phyloP scores from a whole-genome alignment of 768 basidiomycete species.

The Aureoboletus auriporus region DNA sequence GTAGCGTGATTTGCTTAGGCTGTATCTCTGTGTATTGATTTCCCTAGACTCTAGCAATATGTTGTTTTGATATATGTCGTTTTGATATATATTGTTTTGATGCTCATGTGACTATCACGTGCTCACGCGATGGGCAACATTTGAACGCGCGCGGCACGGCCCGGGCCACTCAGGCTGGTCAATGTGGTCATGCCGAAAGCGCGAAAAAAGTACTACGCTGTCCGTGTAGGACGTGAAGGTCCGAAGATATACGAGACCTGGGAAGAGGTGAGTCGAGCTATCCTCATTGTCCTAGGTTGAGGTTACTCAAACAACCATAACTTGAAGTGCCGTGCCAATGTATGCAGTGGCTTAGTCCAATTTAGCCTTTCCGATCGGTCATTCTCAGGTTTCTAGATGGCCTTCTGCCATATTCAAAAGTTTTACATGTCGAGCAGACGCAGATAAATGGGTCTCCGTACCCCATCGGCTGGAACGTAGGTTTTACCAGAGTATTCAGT shows the following conservation, averaged over 20 bases:
- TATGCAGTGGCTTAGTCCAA: conserved; percentile 11
- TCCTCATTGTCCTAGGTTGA: neutral
- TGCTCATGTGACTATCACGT: too few relatives aligned
- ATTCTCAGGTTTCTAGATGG: conserved; percentile 47
- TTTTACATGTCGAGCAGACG: conserved; percentile 41
- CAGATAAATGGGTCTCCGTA: conserved; percentile 46
- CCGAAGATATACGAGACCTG: conserved; percentile 55
- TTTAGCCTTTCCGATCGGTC: neutral
- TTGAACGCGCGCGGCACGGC: too few relatives aligned
- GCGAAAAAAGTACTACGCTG: conserved; percentile 56
- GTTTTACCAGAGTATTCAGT: conserved; percentile 6
- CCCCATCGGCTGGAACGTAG: conserved; percentile 13
- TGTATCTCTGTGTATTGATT: conserved; percentile 3
- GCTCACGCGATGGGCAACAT: too few relatives aligned
- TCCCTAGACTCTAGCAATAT: neutral
- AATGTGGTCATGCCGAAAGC: conserved; percentile 35
- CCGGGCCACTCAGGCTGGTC: too few relatives aligned
- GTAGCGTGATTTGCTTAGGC: conserved; percentile 1
- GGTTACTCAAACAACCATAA: neutral
- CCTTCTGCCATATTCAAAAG: conserved; percentile 51
- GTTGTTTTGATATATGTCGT: too few relatives aligned
- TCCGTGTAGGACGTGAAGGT: conserved; percentile 53
- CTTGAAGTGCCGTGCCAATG: conserved; percentile 46
- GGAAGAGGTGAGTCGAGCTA: conserved; percentile 46
- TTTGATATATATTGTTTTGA: too few relatives aligned